Evolutionary conservation across 805 yeast species (phyloP), one percentile per base, ranked within the genome.

Genomic region (Lipomyces yamanashiensis): DNA sequence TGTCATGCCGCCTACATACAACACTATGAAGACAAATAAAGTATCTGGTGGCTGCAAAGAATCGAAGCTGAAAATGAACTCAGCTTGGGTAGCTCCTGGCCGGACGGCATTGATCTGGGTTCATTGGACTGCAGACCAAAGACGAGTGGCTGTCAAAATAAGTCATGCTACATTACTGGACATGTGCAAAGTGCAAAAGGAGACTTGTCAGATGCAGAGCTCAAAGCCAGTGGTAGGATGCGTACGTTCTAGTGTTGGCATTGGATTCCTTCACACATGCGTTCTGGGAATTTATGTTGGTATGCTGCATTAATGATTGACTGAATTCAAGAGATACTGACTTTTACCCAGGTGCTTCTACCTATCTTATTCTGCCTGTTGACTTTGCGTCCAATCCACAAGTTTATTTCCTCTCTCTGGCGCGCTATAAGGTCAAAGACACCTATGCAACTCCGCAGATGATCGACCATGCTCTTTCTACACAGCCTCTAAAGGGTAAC

Each of bases 261-360:
- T 93, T 34, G 99, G 99, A 0, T 92, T 95, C 73, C 77, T 95
- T 34, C 93, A 91, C 74, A 83, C 96, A n/a, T 86, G 86, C 59
- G 76, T 92, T 43, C 74, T 95, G 67, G 99, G 99, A 5, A 86
- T 88, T 0, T 95, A 87, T 71, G 77, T 90, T 39, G 68, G 66
- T 62, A 58, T 23, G 65, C 44, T n/a, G 17, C 23, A 13, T 10
- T 34, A 7, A 9, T 6, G 41, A 36, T 52, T 23, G 40, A n/a
- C 39, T 15, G 40, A 12, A 5, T 34, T 39, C 17, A 37, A 1
- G 9, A 7, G 36, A 41, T 13, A 34, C 43, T 60, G 34, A 43
- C 47, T n/a, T 12, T 12, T 3, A 12, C 7, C 21, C 19, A 61
- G 99, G 99, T 0, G 85, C 95, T 0, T 83, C 96, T 0, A 93